Evolutionary conservation across 2,329 filamentous ascomycete genomes (phyloP).

Genomic region (Scopulariopsis brevicaulis): DNA sequence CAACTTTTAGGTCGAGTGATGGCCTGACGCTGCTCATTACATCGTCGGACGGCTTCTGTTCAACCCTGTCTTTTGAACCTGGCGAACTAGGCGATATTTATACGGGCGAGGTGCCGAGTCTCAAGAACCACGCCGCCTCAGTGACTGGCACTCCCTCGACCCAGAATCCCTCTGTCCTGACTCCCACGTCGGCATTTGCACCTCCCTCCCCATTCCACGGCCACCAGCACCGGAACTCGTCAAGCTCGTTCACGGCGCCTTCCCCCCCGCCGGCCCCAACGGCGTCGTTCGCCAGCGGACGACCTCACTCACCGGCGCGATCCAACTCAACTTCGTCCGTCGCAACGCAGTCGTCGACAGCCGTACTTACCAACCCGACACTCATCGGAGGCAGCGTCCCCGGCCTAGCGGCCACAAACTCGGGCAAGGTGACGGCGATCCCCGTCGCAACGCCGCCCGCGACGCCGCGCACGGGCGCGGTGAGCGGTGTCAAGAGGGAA

Average conservation of each 20-base stretch:
- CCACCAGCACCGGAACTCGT: slow-evolving; percentile 46
- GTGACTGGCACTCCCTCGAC: slow-evolving; percentile 28
- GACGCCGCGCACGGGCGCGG: slow-evolving; percentile 52
- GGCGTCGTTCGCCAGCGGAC: slow-evolving; percentile 46
- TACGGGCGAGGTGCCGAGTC: slow-evolving; percentile 50
- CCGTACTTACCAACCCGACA: slow-evolving; percentile 66
- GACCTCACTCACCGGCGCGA: slow-evolving; percentile 67
- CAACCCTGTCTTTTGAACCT: slow-evolving; percentile 69
- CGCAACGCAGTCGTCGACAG: slow-evolving; percentile 47
- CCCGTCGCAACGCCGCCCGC: slow-evolving; percentile 85
- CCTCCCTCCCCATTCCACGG: slow-evolving; percentile 47
- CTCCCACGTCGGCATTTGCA: slow-evolving; percentile 53
- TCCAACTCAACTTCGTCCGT: slow-evolving; percentile 82
- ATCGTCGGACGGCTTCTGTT: slow-evolving; percentile 98
- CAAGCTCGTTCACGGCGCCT: slow-evolving; percentile 44
- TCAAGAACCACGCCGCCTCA: slow-evolving; percentile 28
- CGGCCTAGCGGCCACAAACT: slow-evolving; percentile 62
- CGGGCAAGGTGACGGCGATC: slow-evolving; percentile 48
- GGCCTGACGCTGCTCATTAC: slow-evolving; percentile 66
- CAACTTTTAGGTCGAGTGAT: slow-evolving; percentile 31
- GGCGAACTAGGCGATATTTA: slow-evolving; percentile 81
- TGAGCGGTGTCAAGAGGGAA: slow-evolving; percentile 42
- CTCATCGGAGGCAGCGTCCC: slow-evolving; percentile 70
- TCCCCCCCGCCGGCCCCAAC: slow-evolving; percentile 44
- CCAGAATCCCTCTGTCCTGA: slow-evolving; percentile 59